These are phyloP conservation scores for Chlamydomonas sp. DNA, from an alignment of 139 green algal genomes.

Conservation along the genomic window DNA sequence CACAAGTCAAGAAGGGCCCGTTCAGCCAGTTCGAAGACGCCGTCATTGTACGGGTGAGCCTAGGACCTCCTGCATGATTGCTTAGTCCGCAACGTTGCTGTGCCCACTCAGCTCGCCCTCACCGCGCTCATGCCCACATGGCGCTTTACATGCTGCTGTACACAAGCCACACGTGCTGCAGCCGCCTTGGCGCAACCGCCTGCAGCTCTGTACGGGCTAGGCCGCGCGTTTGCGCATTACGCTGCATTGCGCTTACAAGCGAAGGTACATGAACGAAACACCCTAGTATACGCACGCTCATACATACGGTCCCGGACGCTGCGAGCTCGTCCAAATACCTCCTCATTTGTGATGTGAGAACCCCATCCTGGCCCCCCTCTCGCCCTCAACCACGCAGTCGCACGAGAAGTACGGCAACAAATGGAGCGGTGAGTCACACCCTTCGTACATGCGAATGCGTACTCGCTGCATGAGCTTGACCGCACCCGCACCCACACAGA, in stretches of 20 bases:
- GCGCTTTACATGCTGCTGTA: neutral
- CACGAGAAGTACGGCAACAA: constrained; percentile 62
- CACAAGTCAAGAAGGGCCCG: constrained; percentile 78
- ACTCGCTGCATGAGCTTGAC: neutral
- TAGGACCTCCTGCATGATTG: neutral
- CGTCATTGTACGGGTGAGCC: constrained; percentile 68
- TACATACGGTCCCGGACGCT: too few relatives aligned
- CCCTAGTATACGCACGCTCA: too few relatives aligned
- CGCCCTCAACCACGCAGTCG: constrained; percentile 29
- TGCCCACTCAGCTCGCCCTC: too few relatives aligned
- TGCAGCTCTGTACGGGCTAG: too few relatives aligned
- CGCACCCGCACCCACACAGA: neutral
- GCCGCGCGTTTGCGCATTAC: too few relatives aligned
- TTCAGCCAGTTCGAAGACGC: constrained; percentile 83
- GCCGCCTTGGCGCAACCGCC: too few relatives aligned
- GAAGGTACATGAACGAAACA: too few relatives aligned
- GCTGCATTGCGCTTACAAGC: too few relatives aligned
- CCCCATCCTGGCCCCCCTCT: neutral
- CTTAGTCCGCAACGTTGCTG: too few relatives aligned
- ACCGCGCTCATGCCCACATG: too few relatives aligned
- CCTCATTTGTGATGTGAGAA: too few relatives aligned
- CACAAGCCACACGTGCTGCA: neutral
- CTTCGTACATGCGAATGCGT: neutral
- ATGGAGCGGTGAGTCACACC: constrained; percentile 41
- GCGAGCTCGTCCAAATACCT: too few relatives aligned